phyloP scores from a whole-genome alignment of 1,284 basidiomycete species.

The Termitomyces sp. region DNA sequence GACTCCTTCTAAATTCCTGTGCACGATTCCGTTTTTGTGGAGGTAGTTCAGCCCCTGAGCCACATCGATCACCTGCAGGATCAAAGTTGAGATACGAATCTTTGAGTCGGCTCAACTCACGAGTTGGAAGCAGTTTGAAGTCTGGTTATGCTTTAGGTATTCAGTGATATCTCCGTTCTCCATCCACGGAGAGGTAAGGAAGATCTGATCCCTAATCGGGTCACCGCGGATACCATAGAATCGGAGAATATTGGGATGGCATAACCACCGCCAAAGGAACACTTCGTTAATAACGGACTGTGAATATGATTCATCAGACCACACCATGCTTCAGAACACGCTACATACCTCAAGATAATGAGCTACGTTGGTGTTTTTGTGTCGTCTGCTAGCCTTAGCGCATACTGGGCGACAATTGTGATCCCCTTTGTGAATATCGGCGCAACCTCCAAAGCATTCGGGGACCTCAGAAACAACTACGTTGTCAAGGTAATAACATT shows the following conservation, averaged over 20 bases:
- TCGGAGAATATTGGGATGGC: not conserved
- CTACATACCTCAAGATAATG: not conserved
- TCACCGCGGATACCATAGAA: not conserved
- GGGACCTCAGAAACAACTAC: not conserved
- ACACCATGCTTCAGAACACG: not conserved
- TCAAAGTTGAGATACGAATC: not conserved
- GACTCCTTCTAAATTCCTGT: slow-evolving; percentile 19
- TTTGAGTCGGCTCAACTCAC: not conserved
- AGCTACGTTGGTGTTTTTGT: not conserved
- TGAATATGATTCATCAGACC: not conserved
- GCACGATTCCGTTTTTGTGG: slow-evolving; percentile 11
- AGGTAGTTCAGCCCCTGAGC: slow-evolving; percentile 18
- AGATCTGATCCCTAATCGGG: not conserved
- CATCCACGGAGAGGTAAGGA: not conserved
- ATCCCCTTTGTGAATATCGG: not conserved
- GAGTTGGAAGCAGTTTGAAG: not conserved
- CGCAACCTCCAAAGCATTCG: not conserved
- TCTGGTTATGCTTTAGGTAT: not conserved
- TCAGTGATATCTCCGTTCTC: not conserved
- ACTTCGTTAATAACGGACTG: not conserved
- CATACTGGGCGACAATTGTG: not conserved
- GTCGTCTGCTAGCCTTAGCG: not conserved
- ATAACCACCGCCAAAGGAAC: not conserved
- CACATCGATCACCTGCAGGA: slow-evolving; percentile 12
- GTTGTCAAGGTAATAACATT: not conserved